Conservation (phyloP, 768 basidiomycete species). For the Kwoniella dendrophila region DNA sequence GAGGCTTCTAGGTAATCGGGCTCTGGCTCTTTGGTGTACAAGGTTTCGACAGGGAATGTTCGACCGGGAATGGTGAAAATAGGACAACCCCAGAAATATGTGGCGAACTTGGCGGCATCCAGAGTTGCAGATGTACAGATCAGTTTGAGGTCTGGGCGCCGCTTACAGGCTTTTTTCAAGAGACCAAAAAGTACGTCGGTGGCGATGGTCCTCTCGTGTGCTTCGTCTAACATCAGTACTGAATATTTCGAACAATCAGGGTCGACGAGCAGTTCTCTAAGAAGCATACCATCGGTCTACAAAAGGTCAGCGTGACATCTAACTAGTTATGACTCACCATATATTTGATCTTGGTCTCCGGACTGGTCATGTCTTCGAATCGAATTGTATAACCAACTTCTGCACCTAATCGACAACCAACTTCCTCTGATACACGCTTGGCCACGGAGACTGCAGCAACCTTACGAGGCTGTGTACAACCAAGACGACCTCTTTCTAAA, state of each 20-base stretch:
- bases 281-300: slow-evolving; percentile 93
- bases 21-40: slow-evolving; percentile 99
- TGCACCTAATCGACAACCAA: slow-evolving; percentile 93
- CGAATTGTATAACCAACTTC: slow-evolving; percentile 99
- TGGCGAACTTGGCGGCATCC: slow-evolving; percentile 99
- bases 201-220: slow-evolving; percentile 97
- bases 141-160: slow-evolving; percentile 91
- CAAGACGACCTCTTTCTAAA: slow-evolving; percentile 85
- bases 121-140: slow-evolving; percentile 98
- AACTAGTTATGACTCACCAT: slow-evolving; percentile 61
- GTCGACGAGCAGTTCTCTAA: slow-evolving; percentile 94
- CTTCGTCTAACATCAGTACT: slow-evolving; percentile 97
- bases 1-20: slow-evolving; percentile 96
- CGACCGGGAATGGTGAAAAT: slow-evolving; percentile 99
- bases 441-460: slow-evolving; percentile 99
- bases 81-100: slow-evolving; percentile 97
- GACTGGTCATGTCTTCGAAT: slow-evolving; percentile 98
- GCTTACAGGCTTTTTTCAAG: slow-evolving; percentile 92
- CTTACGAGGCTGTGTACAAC: slow-evolving; percentile 98
- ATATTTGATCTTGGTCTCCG: slow-evolving; percentile 98
- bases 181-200: slow-evolving; percentile 97
- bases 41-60: slow-evolving; percentile 94
- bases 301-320: neutral
- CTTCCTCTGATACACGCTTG: slow-evolving; percentile 97
- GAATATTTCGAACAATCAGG: slow-evolving; percentile 90